Base-by-base conservation (phyloP, 371 early-diverging fungal genomes). In the Apophysomyces ossiformis region DNA sequence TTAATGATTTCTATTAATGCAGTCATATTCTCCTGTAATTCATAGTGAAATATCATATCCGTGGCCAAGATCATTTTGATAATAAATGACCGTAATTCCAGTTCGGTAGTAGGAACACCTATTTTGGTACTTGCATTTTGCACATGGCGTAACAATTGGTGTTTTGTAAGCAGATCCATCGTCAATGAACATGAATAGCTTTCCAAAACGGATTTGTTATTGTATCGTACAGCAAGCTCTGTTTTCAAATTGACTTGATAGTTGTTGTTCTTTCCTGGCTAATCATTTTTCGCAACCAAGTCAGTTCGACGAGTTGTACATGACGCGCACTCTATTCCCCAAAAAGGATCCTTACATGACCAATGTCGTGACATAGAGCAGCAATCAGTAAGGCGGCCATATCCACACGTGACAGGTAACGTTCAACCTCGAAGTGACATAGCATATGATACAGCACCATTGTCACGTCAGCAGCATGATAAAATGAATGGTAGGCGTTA, bases 181-280 rank as follows among this genome's bases (percentile, higher is more conserved):
- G 93, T 86, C 13, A 93, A 79, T 16, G 89, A 89, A 73, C 91
- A 90, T 16, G 94, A 94, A 72, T 93, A 89, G 64, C 89, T 90
- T 72, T 96, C 96, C 16, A 96, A 85, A 2, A 94, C 92, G 6
- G 95, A 93, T 38, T 83, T 81, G 67, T 92, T 88, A 46, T 89
- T 85, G 70, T 92, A 93, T 62, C 76, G 68, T 47, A 75, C 68
- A 0, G 93, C 90, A 6, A 94, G 71, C 11, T 90, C 87, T 5
- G 94, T 93, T 50, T 90, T 79, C 21, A 94, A 85, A 67, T 96
- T 94, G 59, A 92, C 88, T 77, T 96, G 93, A 66, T 83, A 96
- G 36, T 91, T 83, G 67, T 96, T 96, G 82, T 95, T 96, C 58
- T 89, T 80, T 13, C 96, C 96, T 7, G 96, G 95, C 93, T 92